These are phyloP conservation scores for Sequoia sempervirens DNA, from an alignment of 75 land plant species.

Conservation along the genomic window DNA sequence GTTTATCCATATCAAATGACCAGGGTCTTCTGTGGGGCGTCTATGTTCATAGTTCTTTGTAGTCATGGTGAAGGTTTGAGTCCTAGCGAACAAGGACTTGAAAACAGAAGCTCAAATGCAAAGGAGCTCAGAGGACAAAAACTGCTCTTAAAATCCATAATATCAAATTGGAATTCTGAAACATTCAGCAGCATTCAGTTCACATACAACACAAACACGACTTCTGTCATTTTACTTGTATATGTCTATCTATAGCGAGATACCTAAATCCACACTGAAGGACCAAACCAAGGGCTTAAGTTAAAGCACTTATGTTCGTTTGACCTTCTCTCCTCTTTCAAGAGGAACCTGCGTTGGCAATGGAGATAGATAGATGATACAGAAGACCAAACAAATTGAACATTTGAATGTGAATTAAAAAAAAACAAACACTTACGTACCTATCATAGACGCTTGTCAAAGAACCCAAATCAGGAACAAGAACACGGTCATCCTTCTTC, in stretches of 20 bases:
- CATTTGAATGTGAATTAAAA: background rate
- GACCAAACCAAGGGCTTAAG: background rate
- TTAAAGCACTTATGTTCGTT: background rate
- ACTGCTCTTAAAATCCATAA: background rate
- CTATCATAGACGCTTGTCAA: slow-evolving; percentile 92
- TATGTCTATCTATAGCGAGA: background rate
- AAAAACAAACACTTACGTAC: slow-evolving; percentile 20
- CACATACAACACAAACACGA: background rate
- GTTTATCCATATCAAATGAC: background rate
- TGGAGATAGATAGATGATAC: background rate
- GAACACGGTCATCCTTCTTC: slow-evolving; percentile 82
- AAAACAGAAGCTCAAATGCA: background rate
- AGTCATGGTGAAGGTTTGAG: background rate
- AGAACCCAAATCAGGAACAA: slow-evolving; percentile 95
- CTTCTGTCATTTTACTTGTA: background rate
- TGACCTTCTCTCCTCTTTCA: background rate
- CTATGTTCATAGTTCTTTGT: background rate
- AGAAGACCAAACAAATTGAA: background rate
- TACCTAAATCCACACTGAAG: background rate
- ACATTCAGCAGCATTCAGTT: background rate
- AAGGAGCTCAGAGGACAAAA: background rate
- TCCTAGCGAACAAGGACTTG: background rate
- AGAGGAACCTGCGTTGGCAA: background rate
- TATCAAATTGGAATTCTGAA: background rate
- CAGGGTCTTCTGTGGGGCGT: background rate